Base-by-base conservation (phyloP, 768 basidiomycete genomes). In the Lactarius vividus region DNA sequence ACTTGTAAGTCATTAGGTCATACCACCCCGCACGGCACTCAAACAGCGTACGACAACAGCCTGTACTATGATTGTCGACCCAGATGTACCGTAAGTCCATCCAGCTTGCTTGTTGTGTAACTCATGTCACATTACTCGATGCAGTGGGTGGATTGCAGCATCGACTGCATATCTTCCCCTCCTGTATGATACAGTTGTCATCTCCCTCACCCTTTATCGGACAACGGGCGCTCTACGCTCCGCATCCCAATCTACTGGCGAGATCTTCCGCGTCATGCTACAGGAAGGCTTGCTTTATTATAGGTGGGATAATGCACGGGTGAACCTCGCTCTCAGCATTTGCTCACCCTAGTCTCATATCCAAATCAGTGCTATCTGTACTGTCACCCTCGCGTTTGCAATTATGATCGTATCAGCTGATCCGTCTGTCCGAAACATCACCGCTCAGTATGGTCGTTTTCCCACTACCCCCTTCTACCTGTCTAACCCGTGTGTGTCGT, bases 151-250 rank as follows among this genome's bases (percentile, higher is more conserved):
- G 0, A 61, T 73, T 16, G 75, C 79, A 1, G 73, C 80, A 0
- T 74, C 77, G 11, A 79, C 78, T 1, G 80, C 77, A 2, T 80
- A 78, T 77, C 64, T 82, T 3, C 80, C 81, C 18, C 73, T 81
- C 1, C 44, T 77, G 7, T 81, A 77, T 40, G 80, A 81, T 59
- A 79, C 79, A 0, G 69, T 70, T 16, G 68, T 81, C 31, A 69
- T 82, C 52, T 61, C 59, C 16, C 65, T 81, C 53, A 79, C 76
- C 1, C 16, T 80, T 13, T 72, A 69, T 57, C 74, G 74, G 55
- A 78, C 79, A 9, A 20, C 49, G 33, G 64, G 57, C 9, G 23
- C 49, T 28, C 29, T 49, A 39, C 10, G 29, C 31, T 54, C 46
- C 20, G 35, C 9, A 7, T 4, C 11, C 4, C 62, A 35, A 16